Base-by-base conservation (phyloP, 495 filamentous ascomycete genomes). In the Aspergillus hancockii region DNA sequence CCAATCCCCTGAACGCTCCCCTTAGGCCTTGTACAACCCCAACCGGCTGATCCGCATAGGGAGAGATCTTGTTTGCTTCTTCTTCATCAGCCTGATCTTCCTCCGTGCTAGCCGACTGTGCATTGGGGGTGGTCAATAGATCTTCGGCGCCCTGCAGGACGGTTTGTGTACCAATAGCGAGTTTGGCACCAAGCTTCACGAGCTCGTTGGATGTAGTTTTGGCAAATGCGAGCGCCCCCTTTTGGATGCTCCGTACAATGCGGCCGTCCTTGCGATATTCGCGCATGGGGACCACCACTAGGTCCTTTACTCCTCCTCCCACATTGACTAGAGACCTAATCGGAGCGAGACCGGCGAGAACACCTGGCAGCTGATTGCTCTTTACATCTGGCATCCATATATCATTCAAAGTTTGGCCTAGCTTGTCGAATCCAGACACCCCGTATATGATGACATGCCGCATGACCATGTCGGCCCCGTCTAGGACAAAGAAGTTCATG, bases 351-450 rank as follows among this genome's bases (percentile, higher is more conserved):
- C 95, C 94, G 1, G 91, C 89, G 41, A 99, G 81, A 0, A 98
- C 87, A 8, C 89, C 87, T 1, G 91, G 93, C 7, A 99, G 88
- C 68, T 99, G 95, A 59, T 90, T 96, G 8, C 81, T 73, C 72
- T 88, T 93, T 68, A 99, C 87, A 66, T 99, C 92, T 10, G 91
- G 92, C 86, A 91, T 96, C 95, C 95, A 99, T 53, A 96, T 90
- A 66, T 96, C 92, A 68, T 97, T 97, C 14, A 99, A 80, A 9
- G 86, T 90, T 64, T 90, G 83, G 32, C 92, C 90, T 23, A 99
- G 81, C 55, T 87, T 88, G 62, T 96, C 90, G 63, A 98, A 95
- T 0, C 94, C 93, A 6, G 86, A 86, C 8, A 96, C 84, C 43
- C 95, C 95, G 65, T 97, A 97, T 23, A 97, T 84, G 58, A 98